Conservation (phyloP, 371 early-diverging fungal species). For the Entomophthora muscae region DNA sequence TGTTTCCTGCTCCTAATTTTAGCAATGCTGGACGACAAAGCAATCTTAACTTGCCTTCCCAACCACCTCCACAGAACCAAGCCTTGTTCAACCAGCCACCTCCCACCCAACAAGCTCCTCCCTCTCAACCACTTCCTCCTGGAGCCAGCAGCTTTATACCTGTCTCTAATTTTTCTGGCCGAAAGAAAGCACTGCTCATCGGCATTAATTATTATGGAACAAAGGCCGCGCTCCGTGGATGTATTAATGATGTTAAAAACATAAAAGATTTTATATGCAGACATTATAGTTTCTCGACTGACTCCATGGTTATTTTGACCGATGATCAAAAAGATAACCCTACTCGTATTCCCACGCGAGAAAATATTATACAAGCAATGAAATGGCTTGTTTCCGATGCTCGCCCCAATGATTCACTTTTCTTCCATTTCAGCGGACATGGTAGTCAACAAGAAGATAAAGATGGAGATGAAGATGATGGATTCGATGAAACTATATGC, state of each 20-base stretch:
- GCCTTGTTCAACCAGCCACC: slow-evolving; percentile 1
- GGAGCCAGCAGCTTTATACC: background rate
- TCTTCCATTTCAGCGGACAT: slow-evolving; percentile 85
- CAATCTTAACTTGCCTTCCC: background rate
- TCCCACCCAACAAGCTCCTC: background rate
- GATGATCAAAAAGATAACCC: slow-evolving; percentile 56
- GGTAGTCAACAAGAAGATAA: slow-evolving; percentile 48
- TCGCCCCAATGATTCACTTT: slow-evolving; percentile 64
- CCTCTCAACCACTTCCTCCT: background rate
- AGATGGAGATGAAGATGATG: slow-evolving; percentile 74
- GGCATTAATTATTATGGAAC: slow-evolving; percentile 84
- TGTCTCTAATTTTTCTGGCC: slow-evolving; percentile 49
- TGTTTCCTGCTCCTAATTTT: background rate
- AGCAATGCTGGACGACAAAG: background rate
- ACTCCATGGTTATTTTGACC: slow-evolving; percentile 62
- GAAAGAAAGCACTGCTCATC: slow-evolving; percentile 68
- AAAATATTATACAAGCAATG: slow-evolving; percentile 66
- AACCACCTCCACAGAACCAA: slow-evolving; percentile 5
- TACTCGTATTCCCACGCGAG: slow-evolving; percentile 48
- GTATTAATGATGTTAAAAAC: slow-evolving; percentile 82
- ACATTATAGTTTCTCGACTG: slow-evolving; percentile 41
- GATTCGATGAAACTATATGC: slow-evolving; percentile 60
- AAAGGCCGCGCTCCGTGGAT: slow-evolving; percentile 44
- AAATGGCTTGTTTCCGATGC: slow-evolving; percentile 79
- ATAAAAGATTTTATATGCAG: slow-evolving; percentile 49